Evolutionary conservation across 305 asterid genomes (phyloP).

Genomic region (Fraxinus nigra): DNA sequence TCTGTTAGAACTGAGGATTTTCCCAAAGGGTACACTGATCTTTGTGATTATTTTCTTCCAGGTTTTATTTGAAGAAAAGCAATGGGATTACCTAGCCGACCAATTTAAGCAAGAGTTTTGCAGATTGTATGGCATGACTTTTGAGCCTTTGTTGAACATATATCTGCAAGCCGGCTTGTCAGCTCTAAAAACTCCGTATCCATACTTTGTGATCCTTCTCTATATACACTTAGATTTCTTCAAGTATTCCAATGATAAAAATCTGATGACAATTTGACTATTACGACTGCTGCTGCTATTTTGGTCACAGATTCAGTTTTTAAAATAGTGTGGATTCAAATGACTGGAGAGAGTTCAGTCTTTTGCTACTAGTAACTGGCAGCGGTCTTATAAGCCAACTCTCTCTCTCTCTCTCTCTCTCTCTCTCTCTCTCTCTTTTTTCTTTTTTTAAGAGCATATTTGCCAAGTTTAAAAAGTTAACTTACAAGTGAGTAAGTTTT

Average conservation of each 20-base stretch:
- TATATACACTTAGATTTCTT: neutral
- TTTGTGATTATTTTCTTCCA: constrained; percentile 29
- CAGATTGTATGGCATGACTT: constrained; percentile 93
- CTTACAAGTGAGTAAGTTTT: neutral
- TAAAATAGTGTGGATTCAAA: neutral
- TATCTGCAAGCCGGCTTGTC: constrained; percentile 95
- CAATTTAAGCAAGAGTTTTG: constrained; percentile 96
- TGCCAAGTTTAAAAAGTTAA: neutral
- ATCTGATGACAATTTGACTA: neutral
- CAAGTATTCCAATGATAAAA: constrained; percentile 3
- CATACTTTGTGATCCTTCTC: constrained; percentile 22
- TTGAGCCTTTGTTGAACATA: constrained; percentile 81
- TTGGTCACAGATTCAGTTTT: neutral
- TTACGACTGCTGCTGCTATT: neutral
- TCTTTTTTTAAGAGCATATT: neutral
- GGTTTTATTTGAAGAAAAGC: constrained; percentile 84
- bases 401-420: neutral
- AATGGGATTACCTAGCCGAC: constrained; percentile 83
- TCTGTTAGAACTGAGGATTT: neutral
- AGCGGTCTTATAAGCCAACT: neutral
- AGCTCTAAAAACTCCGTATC: constrained; percentile 98
- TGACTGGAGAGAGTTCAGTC: neutral
- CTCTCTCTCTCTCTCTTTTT: too few relatives aligned
- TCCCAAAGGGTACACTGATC: constrained; percentile 3
- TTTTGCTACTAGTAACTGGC: neutral